Base-by-base conservation (phyloP, 257 asterid genomes). In the Eucommia ulmoides region DNA sequence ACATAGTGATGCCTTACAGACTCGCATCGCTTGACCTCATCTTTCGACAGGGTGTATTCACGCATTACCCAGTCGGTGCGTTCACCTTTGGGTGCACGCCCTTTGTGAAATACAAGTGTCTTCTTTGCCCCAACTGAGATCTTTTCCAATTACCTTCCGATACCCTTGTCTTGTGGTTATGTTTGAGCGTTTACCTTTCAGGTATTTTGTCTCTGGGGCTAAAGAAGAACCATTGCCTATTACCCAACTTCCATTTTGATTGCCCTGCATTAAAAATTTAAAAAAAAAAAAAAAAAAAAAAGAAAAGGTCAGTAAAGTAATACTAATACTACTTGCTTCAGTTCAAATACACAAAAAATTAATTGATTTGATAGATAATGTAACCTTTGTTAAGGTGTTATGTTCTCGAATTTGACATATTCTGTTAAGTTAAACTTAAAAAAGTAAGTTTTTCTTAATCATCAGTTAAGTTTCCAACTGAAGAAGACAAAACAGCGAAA, bases 181-280 rank as follows among this genome's bases (percentile, higher is more conserved):
- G 33, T 72, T 86, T 21, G 94, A 77, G 73, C 99, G 78, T 41
- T 79, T 88, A 22, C 87, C 94, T 52, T 91, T 83, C 9, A 96
- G 96, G 65, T 91, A 91, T 60, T 75, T 91, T 54, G 44, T 86
- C 95, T 60, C 94, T 73, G 8, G 96, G 96, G 51, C 88, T 81
- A 15, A 77, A 91, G 72, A 91, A 91, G 77, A 80, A 86, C 99
- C 99, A 91, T 22, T 74, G 94, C 54, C 96, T 70, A 54, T 91
- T 96, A 5, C 99, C 96, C 19, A 93, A 76, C 65, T 77, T 80
- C 60, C 86, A 58, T 64, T 75, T 86, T 7, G 96, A 81, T 54
- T 83, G 49, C 52, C 77, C 99, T 91, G 84, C 74, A 78, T 53
- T 64, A 42, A 47, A 59, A 15, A 67, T 47, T 48, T 11, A 20